A percentile compares a stretch with the other conserved stretches of the same genome.
Evolutionary conservation across 495 filamentous ascomycete species (phyloP).

Genomic region (Amniculicola lignicola): DNA sequence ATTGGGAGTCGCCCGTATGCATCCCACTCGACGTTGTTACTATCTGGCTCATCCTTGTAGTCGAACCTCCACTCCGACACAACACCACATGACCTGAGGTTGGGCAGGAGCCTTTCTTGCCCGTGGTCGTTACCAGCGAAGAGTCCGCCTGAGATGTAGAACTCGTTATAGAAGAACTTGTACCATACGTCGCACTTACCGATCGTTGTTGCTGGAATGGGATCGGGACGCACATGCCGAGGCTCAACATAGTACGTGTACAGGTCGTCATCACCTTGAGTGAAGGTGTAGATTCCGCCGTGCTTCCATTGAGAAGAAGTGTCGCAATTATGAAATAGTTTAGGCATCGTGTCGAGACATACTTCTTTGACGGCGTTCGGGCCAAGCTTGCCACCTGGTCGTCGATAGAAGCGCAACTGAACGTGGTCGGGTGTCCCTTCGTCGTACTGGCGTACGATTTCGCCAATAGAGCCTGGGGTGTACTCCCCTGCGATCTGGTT

Average conservation of each 20-base stretch:
- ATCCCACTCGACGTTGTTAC: background rate
- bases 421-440: background rate
- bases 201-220: background rate
- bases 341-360: background rate
- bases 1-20: background rate
- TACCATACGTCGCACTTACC: conserved; percentile 3
- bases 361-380: background rate
- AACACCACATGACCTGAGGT: background rate
- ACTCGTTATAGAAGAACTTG: conserved; percentile 5
- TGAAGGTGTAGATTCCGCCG: background rate
- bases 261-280: background rate
- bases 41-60: conserved; percentile 1
- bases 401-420: background rate
- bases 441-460: background rate
- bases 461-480: background rate
- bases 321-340: background rate
- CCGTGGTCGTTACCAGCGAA: conserved; percentile 3
- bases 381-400: background rate
- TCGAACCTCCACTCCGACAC: conserved; percentile 1
- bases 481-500: conserved; percentile 1
- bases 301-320: background rate
- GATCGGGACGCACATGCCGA: background rate
- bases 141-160: background rate
- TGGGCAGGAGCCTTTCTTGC: background rate
- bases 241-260: background rate